These are phyloP conservation scores for Penicillium robsamsonii DNA, from an alignment of 495 filamentous ascomycete species.

Conservation along the genomic window DNA sequence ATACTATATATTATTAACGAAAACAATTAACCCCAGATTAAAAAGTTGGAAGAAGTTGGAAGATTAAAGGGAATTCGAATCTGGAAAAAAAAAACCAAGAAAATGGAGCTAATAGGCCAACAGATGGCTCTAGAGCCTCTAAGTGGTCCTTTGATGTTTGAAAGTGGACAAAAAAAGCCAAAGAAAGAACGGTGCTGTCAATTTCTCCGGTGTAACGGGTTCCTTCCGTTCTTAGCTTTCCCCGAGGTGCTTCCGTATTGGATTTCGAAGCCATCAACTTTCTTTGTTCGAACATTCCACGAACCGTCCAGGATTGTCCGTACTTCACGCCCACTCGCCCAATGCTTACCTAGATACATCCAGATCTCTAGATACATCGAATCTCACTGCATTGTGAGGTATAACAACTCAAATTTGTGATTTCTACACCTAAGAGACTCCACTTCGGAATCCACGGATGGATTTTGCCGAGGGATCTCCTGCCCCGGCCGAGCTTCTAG, in stretches of 20 bases:
- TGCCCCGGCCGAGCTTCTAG: constrained; percentile 21
- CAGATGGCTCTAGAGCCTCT: not conserved
- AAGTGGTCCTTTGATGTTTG: not conserved
- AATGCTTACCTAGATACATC: not conserved
- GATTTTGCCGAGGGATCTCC: constrained; percentile 26
- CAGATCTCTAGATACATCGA: too few relatives aligned
- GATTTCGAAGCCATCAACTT: not conserved
- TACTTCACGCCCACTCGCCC: not conserved
- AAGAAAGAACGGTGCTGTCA: not conserved
- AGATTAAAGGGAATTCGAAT: not conserved
- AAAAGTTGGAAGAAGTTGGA: not conserved
- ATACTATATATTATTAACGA: not conserved
- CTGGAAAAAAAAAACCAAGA: not conserved
- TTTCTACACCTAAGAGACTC: too few relatives aligned
- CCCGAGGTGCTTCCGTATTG: not conserved
- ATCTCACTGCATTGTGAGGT: not conserved
- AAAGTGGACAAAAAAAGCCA: not conserved
- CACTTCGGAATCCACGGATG: constrained; percentile 18
- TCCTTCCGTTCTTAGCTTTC: not conserved
- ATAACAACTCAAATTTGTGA: not conserved
- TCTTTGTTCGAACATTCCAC: not conserved
- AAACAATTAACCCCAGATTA: constrained; percentile 1
- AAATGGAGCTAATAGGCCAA: not conserved
- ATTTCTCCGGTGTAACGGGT: not conserved
- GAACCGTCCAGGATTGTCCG: not conserved